These are phyloP conservation scores for Pleurozium schreberi DNA, from an alignment of 225 moss, liverwort and hornwort species.

Conservation along the genomic window DNA sequence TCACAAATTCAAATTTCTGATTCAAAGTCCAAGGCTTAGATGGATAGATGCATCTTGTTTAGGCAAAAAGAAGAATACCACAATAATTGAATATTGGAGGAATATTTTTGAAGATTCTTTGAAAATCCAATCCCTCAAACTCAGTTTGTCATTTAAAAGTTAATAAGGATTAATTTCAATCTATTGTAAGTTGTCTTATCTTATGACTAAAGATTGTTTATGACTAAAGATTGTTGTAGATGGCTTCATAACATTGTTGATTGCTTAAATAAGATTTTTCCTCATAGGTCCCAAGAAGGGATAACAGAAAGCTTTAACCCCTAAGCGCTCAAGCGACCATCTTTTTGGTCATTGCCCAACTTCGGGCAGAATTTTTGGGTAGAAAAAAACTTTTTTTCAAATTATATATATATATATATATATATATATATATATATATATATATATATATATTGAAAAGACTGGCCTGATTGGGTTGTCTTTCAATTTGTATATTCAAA, in stretches of 20 bases:
- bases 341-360: too few relatives aligned
- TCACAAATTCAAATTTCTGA: not conserved
- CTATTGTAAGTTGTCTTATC: not conserved
- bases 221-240: too few relatives aligned
- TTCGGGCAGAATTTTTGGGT: too few relatives aligned
- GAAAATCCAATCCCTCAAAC: fast-evolving
- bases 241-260: not conserved
- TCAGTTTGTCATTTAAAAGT: fast-evolving
- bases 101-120: too few relatives aligned
- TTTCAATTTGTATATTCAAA: too few relatives aligned
- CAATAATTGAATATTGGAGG: not conserved
- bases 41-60: not conserved
- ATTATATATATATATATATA: too few relatives aligned
- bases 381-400: too few relatives aligned
- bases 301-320: too few relatives aligned
- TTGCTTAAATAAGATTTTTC: not conserved
- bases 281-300: fast-evolving
- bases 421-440: too few relatives aligned
- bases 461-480: too few relatives aligned
- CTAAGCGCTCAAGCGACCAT: too few relatives aligned
- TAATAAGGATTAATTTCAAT: not conserved
- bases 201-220: not conserved
- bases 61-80: not conserved
- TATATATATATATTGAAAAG: too few relatives aligned
- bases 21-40: not conserved